Percentiles rank a stretch among this genome's conserved stretches.
phyloP scores from a whole-genome alignment of 805 yeast genomes.

The Hanseniaspora taiwanica region DNA sequence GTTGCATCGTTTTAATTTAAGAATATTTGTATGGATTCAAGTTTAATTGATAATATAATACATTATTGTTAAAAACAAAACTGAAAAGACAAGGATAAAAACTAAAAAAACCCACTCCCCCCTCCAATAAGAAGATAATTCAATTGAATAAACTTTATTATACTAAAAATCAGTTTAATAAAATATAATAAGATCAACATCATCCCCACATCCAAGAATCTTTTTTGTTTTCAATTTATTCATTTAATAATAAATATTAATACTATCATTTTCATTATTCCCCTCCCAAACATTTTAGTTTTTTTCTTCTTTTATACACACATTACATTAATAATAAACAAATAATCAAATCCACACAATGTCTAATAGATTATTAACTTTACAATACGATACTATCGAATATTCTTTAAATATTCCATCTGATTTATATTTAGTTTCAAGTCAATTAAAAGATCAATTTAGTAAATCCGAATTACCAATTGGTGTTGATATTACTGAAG shows the following conservation, averaged over 20 bases:
- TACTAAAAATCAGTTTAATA: too few species aligned
- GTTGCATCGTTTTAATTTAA: too few species aligned
- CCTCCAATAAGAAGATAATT: too few species aligned
- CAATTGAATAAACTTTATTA: too few species aligned
- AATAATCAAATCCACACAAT: constrained; percentile 8
- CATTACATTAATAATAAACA: background rate
- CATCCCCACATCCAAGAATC: too few species aligned
- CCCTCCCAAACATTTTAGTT: background rate
- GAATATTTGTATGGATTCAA: too few species aligned
- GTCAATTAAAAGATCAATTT: constrained; percentile 82
- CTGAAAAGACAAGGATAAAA: background rate
- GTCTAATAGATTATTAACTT: constrained; percentile 65
- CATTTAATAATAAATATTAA: too few species aligned
- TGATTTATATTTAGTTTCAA: constrained; percentile 60
- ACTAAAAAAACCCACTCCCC: background rate
- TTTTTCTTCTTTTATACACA: too few species aligned
- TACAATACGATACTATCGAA: constrained; percentile 79
- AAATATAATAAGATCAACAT: background rate
- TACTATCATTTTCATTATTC: background rate
- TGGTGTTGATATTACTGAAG: constrained; percentile 51
- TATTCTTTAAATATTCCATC: constrained; percentile 82
- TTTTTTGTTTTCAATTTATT: too few species aligned
- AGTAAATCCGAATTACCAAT: constrained; percentile 50
- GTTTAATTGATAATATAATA: too few species aligned
- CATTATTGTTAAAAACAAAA: background rate